A percentile compares a stretch with the other conserved stretches of the same genome.
These are phyloP conservation scores for Pseudonitzschia delicatissima DNA, from an alignment of 108 stramenopile species.

Conservation along the genomic window DNA sequence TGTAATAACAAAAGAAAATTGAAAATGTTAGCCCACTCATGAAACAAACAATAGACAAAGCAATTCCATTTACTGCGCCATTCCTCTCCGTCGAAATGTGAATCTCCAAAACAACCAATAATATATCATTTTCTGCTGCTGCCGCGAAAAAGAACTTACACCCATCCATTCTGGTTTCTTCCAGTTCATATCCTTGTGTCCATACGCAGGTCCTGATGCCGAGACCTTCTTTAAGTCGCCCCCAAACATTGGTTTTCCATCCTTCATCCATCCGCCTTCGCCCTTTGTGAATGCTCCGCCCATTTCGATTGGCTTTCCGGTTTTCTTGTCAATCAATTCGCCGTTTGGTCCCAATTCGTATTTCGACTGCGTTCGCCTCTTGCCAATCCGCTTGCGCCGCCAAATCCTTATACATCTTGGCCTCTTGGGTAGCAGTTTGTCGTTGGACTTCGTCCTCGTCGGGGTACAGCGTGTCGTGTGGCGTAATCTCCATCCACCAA, in stretches of 20 bases:
- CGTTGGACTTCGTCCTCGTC: slow-evolving; percentile 31
- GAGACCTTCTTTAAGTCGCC: not conserved
- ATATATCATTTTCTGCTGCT: not conserved
- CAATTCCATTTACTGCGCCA: not conserved
- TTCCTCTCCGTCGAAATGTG: not conserved
- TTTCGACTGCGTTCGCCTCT: slow-evolving; percentile 18
- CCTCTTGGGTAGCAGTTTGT: slow-evolving; percentile 14
- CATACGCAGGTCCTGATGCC: not conserved
- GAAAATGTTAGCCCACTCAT: not conserved
- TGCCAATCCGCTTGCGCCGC: slow-evolving; percentile 20
- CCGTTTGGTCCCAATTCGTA: slow-evolving; percentile 7
- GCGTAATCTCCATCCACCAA: slow-evolving; percentile 56
- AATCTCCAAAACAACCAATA: not conserved
- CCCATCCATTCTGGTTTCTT: slow-evolving; percentile 32
- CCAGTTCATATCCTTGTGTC: slow-evolving; percentile 28
- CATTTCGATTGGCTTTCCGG: slow-evolving; percentile 14
- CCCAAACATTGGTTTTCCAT: slow-evolving; percentile 22
- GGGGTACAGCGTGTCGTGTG: slow-evolving; percentile 34
- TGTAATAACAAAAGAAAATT: not conserved
- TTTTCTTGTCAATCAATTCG: slow-evolving; percentile 7
- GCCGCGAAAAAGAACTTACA: not conserved
- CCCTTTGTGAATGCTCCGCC: slow-evolving; percentile 13
- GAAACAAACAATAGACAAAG: not conserved
- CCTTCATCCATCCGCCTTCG: slow-evolving; percentile 23
- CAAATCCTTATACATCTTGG: slow-evolving; percentile 18